Conservation (phyloP, 352 stramenopile genomes). For the Pythium rishiriense region DNA sequence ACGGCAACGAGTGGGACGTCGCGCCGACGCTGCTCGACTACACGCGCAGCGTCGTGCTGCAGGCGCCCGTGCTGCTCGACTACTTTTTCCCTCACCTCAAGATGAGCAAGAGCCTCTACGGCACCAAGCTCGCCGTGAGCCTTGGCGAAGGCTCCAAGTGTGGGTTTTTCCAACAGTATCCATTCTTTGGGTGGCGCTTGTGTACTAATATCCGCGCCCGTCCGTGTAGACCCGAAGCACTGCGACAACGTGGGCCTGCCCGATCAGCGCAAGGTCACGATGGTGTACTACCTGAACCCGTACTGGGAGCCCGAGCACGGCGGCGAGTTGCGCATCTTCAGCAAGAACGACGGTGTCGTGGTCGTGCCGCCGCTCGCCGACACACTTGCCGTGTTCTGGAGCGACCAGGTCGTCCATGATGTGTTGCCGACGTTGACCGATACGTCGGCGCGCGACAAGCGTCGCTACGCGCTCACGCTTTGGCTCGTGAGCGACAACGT, state of each 20-base stretch:
- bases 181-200: background rate
- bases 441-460: constrained; percentile 24
- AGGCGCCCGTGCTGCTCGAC: constrained; percentile 48
- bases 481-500: constrained; percentile 75
- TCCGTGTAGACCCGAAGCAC: constrained; percentile 45
- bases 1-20: constrained; percentile 51
- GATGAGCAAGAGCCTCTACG: constrained; percentile 45
- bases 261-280: constrained; percentile 64
- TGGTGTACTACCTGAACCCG: constrained; percentile 79
- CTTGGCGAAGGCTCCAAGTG: constrained; percentile 50
- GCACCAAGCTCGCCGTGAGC: constrained; percentile 53
- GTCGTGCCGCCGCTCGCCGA: constrained; percentile 72
- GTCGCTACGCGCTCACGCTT: constrained; percentile 84
- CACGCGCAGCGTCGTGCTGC: constrained; percentile 50
- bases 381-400: constrained; percentile 87
- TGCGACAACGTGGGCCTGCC: constrained; percentile 51
- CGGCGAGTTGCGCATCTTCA: constrained; percentile 58
- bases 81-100: constrained; percentile 49
- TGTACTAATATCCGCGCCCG: background rate
- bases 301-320: constrained; percentile 52
- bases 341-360: constrained; percentile 27
- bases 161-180: constrained; percentile 16
- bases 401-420: constrained; percentile 86
- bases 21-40: constrained; percentile 52
- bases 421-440: constrained; percentile 59